Base-by-base conservation (phyloP, 371 early-diverging fungal genomes). In the Circinella umbellata region DNA sequence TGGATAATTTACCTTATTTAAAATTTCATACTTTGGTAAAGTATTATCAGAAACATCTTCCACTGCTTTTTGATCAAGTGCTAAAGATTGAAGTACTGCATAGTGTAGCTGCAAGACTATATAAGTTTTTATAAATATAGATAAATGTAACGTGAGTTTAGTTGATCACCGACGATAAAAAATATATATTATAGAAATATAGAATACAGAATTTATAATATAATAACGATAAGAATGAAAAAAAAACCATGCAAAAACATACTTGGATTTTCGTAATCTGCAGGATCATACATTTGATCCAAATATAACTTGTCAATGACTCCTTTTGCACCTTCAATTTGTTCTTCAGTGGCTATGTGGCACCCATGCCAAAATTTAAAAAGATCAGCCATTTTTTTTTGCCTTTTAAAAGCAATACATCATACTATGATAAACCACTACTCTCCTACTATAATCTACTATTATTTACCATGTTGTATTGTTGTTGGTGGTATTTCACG, bases 231-330 rank as follows among this genome's bases (percentile, higher is more conserved):
- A 55, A 55, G 35, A 55, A 55, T 18, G 57, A 27, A 27, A 27
- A 27, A 27, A 27, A 27, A 27, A 27, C 27, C 54, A 27, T 63
- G 35, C 1, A 51, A 13, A 47, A 54, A 70, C 81, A 20, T 81
- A 88, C 89, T 66, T 69, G 93, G 93, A 71, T 91, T 91, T 54
- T 84, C 83, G 67, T 86, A 88, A 55, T 77, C 74, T n/a, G 73
- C 64, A 8, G 86, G 81, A 39, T 78, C 68, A 64, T 81, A 90
- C 9, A 77, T 75, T 18, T 80, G 79, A 61, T 84, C 68, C 64
- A 36, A 70, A 37, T 11, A 61, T 65, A 27, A 48, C 13, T 17
- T 57, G 20, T 34, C n/a, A 11, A 57, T 7, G 7, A 57, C 34
- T 51, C 36, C 37, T 4, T 51, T 7, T n/a, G 37, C 54, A 64